These are phyloP conservation scores for Sporothrix humicola DNA, from an alignment of 2,329 filamentous ascomycete species.

Conservation along the genomic window DNA sequence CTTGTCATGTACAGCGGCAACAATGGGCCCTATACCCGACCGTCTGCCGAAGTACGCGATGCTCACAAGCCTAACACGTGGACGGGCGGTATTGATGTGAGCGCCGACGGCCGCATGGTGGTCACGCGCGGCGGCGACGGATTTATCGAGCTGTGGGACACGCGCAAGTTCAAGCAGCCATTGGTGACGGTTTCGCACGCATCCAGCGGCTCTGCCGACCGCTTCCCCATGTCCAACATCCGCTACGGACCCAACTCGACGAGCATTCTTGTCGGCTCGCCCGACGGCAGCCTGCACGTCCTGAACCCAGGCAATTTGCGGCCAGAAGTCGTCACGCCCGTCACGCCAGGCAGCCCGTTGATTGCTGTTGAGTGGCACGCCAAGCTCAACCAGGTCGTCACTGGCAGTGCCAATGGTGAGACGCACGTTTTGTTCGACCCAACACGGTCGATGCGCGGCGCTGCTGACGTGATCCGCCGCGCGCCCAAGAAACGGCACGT, in stretches of 20 bases:
- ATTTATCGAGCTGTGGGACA: constrained; percentile 95
- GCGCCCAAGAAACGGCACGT: constrained; percentile 94
- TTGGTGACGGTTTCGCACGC: constrained; percentile 78
- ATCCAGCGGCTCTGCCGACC: constrained; percentile 82
- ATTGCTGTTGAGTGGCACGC: constrained; percentile 90
- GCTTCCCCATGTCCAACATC: constrained; percentile 86
- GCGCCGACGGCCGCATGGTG: constrained; percentile 85
- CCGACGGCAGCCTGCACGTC: constrained; percentile 85
- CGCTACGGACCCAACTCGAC: constrained; percentile 83
- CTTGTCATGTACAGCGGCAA: constrained; percentile 91
- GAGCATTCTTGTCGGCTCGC: constrained; percentile 87
- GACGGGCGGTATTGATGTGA: constrained; percentile 92
- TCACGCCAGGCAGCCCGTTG: constrained; percentile 83
- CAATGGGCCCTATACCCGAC: constrained; percentile 82
- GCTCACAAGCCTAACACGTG: constrained; percentile 84
- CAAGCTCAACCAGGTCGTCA: constrained; percentile 94
- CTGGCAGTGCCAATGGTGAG: constrained; percentile 88
- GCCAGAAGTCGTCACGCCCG: constrained; percentile 81
- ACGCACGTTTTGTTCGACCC: constrained; percentile 92
- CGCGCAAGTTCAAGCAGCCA: constrained; percentile 89
- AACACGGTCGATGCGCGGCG: constrained; percentile 77
- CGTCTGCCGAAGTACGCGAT: constrained; percentile 79
- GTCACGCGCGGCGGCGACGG: constrained; percentile 91
- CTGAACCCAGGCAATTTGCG: constrained; percentile 89
- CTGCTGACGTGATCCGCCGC: constrained; percentile 86